phyloP scores from a whole-genome alignment of 768 basidiomycete species.

The Pulveroboletus sp. region DNA sequence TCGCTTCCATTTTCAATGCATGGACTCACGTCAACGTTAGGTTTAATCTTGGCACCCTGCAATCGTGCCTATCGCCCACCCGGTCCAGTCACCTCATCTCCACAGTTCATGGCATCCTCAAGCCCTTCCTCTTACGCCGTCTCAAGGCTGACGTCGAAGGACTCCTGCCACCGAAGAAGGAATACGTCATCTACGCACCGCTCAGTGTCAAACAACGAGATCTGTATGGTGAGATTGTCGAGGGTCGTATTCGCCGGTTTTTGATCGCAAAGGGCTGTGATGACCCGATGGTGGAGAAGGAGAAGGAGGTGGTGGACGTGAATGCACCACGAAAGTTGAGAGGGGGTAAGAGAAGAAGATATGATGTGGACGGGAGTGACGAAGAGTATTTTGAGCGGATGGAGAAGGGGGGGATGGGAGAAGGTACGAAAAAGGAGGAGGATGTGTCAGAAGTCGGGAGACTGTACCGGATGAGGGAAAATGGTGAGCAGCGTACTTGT shows the following conservation, averaged over 20 bases:
- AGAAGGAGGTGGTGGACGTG: constrained; percentile 25
- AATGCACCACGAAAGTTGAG: constrained; percentile 33
- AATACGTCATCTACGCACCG: constrained; percentile 91
- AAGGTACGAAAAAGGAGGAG: constrained; percentile 36
- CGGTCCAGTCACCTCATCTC: constrained; percentile 66
- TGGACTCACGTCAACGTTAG: constrained; percentile 29
- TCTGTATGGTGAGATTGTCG: constrained; percentile 75
- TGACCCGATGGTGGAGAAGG: constrained; percentile 13
- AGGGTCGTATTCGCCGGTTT: constrained; percentile 65
- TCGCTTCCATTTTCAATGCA: neutral
- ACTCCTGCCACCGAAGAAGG: constrained; percentile 83
- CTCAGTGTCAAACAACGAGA: constrained; percentile 79
- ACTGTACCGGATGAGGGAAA: constrained; percentile 54
- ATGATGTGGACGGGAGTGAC: constrained; percentile 54
- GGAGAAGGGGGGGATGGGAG: constrained; percentile 44
- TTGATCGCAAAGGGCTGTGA: constrained; percentile 38
- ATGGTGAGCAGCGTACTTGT: constrained; percentile 42
- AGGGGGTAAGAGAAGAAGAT: constrained; percentile 39
- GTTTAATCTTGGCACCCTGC: constrained; percentile 69
- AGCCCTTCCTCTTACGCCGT: constrained; percentile 90
- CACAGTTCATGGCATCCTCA: constrained; percentile 83
- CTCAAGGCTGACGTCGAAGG: constrained; percentile 85
- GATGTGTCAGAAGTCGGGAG: constrained; percentile 51
- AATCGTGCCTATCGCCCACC: constrained; percentile 49
- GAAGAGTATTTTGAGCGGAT: constrained; percentile 62